Conservation (phyloP, 2,329 filamentous ascomycete genomes). For the Microcera coccophila region DNA sequence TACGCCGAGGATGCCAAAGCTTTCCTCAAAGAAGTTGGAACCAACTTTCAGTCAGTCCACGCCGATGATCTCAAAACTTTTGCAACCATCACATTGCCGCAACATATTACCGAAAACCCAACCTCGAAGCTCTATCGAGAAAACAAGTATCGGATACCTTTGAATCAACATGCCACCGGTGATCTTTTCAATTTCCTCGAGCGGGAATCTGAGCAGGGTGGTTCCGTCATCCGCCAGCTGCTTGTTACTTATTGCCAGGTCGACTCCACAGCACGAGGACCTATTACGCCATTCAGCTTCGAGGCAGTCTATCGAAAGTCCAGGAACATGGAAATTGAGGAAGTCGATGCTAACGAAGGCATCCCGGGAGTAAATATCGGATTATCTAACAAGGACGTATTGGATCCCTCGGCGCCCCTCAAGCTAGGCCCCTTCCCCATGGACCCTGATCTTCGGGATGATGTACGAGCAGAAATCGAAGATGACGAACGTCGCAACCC, state of each 20-base stretch:
- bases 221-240: slow-evolving; percentile 71
- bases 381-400: slow-evolving; percentile 56
- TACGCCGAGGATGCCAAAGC: slow-evolving; percentile 68
- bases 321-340: slow-evolving; percentile 59
- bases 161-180: slow-evolving; percentile 81
- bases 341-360: slow-evolving; percentile 60
- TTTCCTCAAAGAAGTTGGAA: slow-evolving; percentile 67
- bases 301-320: slow-evolving; percentile 56
- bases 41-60: slow-evolving; percentile 71
- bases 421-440: slow-evolving; percentile 79
- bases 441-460: slow-evolving; percentile 76
- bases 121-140: slow-evolving; percentile 77
- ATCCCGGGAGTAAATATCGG: slow-evolving; percentile 62
- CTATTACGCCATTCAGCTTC: slow-evolving; percentile 61
- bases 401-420: slow-evolving; percentile 56
- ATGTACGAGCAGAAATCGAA: slow-evolving; percentile 81
- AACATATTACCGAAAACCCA: slow-evolving; percentile 72
- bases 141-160: slow-evolving; percentile 83
- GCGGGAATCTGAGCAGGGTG: slow-evolving; percentile 76
- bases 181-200: slow-evolving; percentile 86
- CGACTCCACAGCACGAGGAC: slow-evolving; percentile 56
- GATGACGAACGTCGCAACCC: slow-evolving; percentile 79
- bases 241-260: slow-evolving; percentile 59
- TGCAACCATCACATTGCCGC: slow-evolving; percentile 67
- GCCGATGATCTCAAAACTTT: slow-evolving; percentile 75